Evolutionary conservation across 139 green algal genomes (phyloP).

Genomic region (Chlamydomonas incerta): DNA sequence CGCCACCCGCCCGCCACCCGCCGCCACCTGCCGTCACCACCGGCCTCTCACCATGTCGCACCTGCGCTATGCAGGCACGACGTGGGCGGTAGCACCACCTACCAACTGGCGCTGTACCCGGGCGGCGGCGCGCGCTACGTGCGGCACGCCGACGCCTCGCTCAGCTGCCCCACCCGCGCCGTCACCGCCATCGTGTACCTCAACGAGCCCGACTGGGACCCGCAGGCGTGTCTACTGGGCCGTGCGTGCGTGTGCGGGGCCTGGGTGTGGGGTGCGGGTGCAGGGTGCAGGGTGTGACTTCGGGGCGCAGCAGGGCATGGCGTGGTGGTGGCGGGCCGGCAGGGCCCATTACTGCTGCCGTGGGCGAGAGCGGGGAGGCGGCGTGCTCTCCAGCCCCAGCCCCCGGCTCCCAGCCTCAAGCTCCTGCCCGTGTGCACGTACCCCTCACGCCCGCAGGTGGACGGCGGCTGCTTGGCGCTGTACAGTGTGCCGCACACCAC

Average conservation of each 20-base stretch:
- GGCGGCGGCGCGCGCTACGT: slow-evolving; percentile 75
- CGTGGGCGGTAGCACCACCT: slow-evolving; percentile 66
- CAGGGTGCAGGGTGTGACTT: not conserved
- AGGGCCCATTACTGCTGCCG: too few relatives aligned
- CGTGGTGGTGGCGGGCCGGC: too few relatives aligned
- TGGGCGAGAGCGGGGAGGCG: too few relatives aligned
- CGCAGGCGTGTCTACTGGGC: slow-evolving; percentile 36
- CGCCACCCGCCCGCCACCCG: too few relatives aligned
- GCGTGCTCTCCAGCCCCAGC: too few relatives aligned
- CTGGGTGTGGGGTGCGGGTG: too few relatives aligned
- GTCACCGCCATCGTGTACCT: slow-evolving; percentile 82
- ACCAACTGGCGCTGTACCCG: slow-evolving; percentile 80
- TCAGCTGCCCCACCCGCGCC: slow-evolving; percentile 49
- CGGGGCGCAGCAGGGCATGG: too few relatives aligned
- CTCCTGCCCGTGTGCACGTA: too few relatives aligned
- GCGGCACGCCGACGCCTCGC: slow-evolving; percentile 70
- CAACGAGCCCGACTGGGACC: slow-evolving; percentile 66
- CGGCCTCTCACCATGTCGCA: too few relatives aligned
- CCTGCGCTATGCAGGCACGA: slow-evolving; percentile 69
- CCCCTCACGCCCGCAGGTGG: slow-evolving; percentile 8
- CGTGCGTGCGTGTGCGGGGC: too few relatives aligned
- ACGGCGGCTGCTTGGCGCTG: slow-evolving; percentile 66
- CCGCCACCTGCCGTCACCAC: too few relatives aligned
- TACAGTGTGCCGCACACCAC: slow-evolving; percentile 45
- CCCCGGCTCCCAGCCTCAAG: too few relatives aligned